Percentiles rank a stretch among this genome's conserved stretches.
phyloP scores from a whole-genome alignment of 2,329 filamentous ascomycete genomes.

The Pyrenochaeta sp. region DNA sequence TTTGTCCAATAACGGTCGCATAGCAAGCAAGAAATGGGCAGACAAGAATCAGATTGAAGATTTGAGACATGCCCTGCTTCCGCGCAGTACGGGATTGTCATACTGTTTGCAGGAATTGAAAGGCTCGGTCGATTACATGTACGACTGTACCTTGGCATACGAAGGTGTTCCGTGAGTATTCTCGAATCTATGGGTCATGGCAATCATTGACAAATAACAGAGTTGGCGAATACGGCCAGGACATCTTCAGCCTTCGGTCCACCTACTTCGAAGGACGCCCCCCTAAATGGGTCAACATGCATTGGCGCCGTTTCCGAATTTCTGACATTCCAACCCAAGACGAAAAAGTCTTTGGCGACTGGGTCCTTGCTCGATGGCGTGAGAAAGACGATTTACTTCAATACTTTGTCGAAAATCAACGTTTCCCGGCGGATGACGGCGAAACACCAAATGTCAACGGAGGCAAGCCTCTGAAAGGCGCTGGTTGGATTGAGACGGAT shows the following conservation, averaged over 20 bases:
- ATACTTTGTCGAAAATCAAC: slow-evolving; percentile 73
- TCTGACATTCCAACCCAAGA: slow-evolving; percentile 81
- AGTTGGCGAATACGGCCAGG: slow-evolving; percentile 74
- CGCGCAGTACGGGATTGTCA: slow-evolving; percentile 79
- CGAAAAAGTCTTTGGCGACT: slow-evolving; percentile 75
- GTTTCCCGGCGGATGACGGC: slow-evolving; percentile 74
- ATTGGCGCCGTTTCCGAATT: slow-evolving; percentile 88
- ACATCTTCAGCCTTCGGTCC: slow-evolving; percentile 83
- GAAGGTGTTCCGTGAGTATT: slow-evolving; percentile 91
- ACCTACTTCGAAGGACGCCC: slow-evolving; percentile 89
- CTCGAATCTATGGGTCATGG: not conserved
- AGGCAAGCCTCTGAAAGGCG: slow-evolving; percentile 37
- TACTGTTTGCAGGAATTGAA: slow-evolving; percentile 81
- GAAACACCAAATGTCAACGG: slow-evolving; percentile 24
- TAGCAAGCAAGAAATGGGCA: slow-evolving; percentile 75
- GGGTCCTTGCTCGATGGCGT: slow-evolving; percentile 84
- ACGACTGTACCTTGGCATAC: slow-evolving; percentile 94
- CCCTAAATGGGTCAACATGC: slow-evolving; percentile 93
- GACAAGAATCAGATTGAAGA: slow-evolving; percentile 75
- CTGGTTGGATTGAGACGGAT: slow-evolving; percentile 57
- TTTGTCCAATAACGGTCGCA: slow-evolving; percentile 74
- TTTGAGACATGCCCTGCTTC: slow-evolving; percentile 74
- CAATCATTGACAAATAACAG: slow-evolving; percentile 26
- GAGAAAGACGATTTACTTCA: slow-evolving; percentile 92
- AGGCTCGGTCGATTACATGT: slow-evolving; percentile 79